These are phyloP conservation scores for Solanum stenotomum DNA, from an alignment of 257 asterid species.

Conservation along the genomic window DNA sequence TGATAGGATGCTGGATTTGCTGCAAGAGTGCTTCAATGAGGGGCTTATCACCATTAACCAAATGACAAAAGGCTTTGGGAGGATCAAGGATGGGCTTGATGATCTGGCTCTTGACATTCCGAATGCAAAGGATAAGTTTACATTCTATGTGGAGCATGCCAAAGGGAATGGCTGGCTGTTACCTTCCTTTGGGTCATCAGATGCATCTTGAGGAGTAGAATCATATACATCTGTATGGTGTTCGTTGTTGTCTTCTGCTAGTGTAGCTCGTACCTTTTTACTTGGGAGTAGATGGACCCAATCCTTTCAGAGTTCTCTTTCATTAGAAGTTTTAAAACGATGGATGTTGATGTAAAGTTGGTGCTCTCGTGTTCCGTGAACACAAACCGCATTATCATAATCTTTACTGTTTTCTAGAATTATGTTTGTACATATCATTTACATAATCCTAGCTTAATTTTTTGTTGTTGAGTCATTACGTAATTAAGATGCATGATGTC, in stretches of 20 bases:
- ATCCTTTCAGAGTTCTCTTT: slow-evolving; percentile 7
- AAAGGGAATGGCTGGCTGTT: slow-evolving; percentile 58
- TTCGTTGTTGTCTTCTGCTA: neutral
- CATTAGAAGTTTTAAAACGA: neutral
- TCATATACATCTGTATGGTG: slow-evolving; percentile 11
- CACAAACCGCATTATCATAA: neutral
- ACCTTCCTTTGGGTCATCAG: slow-evolving; percentile 12
- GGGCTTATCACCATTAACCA: slow-evolving; percentile 90
- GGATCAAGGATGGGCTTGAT: slow-evolving; percentile 86
- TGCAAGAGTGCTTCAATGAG: slow-evolving; percentile 70
- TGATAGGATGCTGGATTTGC: slow-evolving; percentile 72
- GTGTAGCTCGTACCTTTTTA: neutral
- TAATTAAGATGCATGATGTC: neutral
- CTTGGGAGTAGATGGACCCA: neutral
- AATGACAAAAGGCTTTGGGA: slow-evolving; percentile 83
- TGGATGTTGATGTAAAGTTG: slow-evolving; percentile 5
- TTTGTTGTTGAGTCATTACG: neutral
- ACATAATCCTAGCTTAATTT: neutral
- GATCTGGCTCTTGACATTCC: slow-evolving; percentile 96
- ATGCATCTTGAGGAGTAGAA: slow-evolving; percentile 21
- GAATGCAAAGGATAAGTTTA: slow-evolving; percentile 71
- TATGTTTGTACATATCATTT: neutral
- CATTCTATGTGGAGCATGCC: slow-evolving; percentile 50
- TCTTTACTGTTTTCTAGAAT: neutral
- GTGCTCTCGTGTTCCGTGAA: neutral